A percentile compares a stretch with the other conserved stretches of the same genome.
These are phyloP conservation scores for Penicillium sumatraense DNA, from an alignment of 2,329 filamentous ascomycete species.

Conservation along the genomic window DNA sequence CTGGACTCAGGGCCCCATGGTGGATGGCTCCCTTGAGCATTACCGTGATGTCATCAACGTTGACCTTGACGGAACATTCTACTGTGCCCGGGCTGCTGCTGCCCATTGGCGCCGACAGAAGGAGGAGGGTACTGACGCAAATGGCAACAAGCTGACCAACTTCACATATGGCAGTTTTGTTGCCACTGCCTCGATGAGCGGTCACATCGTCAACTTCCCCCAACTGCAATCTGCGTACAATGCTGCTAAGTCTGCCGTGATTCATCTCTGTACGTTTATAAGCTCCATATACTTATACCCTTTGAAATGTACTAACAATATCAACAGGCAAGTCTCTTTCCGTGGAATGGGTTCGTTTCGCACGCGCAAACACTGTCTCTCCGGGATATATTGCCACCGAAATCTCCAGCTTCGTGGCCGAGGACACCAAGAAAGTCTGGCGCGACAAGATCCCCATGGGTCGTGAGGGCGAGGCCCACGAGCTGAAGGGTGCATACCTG, in stretches of 20 bases:
- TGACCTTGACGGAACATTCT: slow-evolving; percentile 78
- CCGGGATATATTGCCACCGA: slow-evolving; percentile 79
- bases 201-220: slow-evolving; percentile 76
- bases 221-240: slow-evolving; percentile 77
- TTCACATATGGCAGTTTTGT: slow-evolving; percentile 73
- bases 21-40: slow-evolving; percentile 67
- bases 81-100: slow-evolving; percentile 73
- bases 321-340: slow-evolving; percentile 67
- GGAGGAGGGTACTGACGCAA: slow-evolving; percentile 65
- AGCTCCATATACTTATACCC: too few species aligned
- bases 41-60: slow-evolving; percentile 71
- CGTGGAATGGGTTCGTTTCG: slow-evolving; percentile 77
- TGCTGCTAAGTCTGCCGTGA: slow-evolving; percentile 68
- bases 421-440: slow-evolving; percentile 73
- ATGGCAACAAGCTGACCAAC: slow-evolving; percentile 65
- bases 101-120: slow-evolving; percentile 73
- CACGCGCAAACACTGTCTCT: slow-evolving; percentile 72
- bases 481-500: slow-evolving; percentile 82
- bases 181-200: slow-evolving; percentile 78
- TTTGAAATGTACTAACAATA: slow-evolving; percentile 23
- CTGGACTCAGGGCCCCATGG: slow-evolving; percentile 71
- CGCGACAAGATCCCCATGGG: slow-evolving; percentile 80
- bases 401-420: slow-evolving; percentile 67
- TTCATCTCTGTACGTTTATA: slow-evolving; percentile 53
- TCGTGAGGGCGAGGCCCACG: slow-evolving; percentile 71